A percentile compares a stretch with the other conserved stretches of the same genome.
Evolutionary conservation across 257 asterid species (phyloP).

Genomic region (Oldenlandia corymbosa): DNA sequence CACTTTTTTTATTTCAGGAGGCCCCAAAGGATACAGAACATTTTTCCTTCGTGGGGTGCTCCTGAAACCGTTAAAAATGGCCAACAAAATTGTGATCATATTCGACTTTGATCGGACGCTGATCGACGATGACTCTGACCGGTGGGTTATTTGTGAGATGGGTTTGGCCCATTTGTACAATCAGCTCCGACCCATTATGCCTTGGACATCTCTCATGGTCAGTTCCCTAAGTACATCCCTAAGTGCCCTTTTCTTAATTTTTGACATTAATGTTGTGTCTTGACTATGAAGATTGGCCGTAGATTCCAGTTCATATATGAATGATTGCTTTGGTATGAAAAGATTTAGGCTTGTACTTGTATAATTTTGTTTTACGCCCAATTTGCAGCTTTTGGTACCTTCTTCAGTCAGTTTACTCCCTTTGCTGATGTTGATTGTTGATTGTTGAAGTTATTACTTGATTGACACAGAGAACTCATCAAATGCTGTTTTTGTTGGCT

Average conservation of each 20-base stretch:
- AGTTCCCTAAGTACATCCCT: neutral
- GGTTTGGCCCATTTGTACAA: constrained; percentile 51
- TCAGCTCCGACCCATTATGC: constrained; percentile 55
- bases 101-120: constrained; percentile 79
- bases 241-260: neutral
- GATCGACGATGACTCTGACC: constrained; percentile 67
- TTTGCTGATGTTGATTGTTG: neutral
- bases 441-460: neutral
- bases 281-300: too few species aligned
- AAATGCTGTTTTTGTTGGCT: neutral
- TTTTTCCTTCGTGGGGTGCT: too few species aligned
- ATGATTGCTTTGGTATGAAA: too few species aligned
- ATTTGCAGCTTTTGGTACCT: neutral
- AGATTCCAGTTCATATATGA: neutral
- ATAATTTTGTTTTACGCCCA: neutral
- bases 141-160: constrained; percentile 69
- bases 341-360: too few species aligned
- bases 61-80: constrained; percentile 26
- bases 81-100: constrained; percentile 32
- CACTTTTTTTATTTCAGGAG: neutral
- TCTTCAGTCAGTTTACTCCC: neutral
- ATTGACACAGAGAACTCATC: neutral
- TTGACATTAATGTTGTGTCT: too few species aligned
- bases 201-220: constrained; percentile 90
- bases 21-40: neutral